Evolutionary conservation across 441 rosid species (phyloP).

Genomic region (Manihot esculenta): DNA sequence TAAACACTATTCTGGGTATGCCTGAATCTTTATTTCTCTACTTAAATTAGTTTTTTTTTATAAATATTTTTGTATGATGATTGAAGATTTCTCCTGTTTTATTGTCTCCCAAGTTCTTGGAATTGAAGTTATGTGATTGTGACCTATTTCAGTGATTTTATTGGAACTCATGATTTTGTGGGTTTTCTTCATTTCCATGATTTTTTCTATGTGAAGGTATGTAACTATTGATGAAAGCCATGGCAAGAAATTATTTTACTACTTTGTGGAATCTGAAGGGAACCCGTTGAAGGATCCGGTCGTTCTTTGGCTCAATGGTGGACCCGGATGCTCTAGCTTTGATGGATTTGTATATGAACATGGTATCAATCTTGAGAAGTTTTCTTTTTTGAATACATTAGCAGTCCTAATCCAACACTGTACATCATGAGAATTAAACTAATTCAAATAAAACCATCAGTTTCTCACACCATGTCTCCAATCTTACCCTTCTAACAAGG

Average conservation of each 20-base stretch:
- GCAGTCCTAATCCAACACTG: background rate
- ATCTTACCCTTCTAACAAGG: background rate
- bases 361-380: conserved; percentile 24
- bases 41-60: background rate
- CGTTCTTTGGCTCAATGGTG: conserved; percentile 51
- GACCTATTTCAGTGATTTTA: background rate
- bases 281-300: conserved; percentile 43
- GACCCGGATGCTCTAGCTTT: conserved; percentile 53
- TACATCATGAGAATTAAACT: no score
- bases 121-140: background rate
- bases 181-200: background rate
- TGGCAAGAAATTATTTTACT: conserved; percentile 48
- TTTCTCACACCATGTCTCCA: background rate
- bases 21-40: background rate
- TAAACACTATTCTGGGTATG: conserved; percentile 85
- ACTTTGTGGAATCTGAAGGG: conserved; percentile 44
- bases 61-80: background rate
- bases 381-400: background rate
- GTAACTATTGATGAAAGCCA: conserved; percentile 53
- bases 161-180: conserved; percentile 2
- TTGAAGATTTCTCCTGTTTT: background rate
- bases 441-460: background rate
- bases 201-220: conserved; percentile 44
- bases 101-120: conserved; percentile 10
- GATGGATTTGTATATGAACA: conserved; percentile 45